These are phyloP conservation scores for Fraxinus excelsior DNA, from an alignment of 257 asterid genomes.

Conservation along the genomic window DNA sequence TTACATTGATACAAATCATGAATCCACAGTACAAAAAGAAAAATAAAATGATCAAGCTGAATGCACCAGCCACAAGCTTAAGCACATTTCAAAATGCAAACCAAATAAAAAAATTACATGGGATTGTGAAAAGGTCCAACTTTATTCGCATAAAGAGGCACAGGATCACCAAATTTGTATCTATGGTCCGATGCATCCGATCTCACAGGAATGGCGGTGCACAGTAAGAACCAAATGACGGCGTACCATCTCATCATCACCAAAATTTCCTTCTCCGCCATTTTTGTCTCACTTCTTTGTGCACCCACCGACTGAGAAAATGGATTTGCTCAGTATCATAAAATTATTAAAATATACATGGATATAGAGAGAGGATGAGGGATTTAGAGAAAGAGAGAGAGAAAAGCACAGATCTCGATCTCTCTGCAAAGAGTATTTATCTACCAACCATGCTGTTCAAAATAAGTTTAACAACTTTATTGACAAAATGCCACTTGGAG, in stretches of 20 bases:
- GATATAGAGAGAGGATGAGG: neutral
- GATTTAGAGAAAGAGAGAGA: neutral
- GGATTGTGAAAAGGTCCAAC: constrained; percentile 43
- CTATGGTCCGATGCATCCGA: constrained; percentile 36
- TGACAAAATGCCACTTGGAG: too few relatives aligned
- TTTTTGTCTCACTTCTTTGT: constrained; percentile 11
- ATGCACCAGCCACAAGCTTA: neutral
- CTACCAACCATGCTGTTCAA: too few relatives aligned
- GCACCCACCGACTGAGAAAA: neutral
- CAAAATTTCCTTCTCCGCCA: constrained; percentile 29
- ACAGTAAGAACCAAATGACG: constrained; percentile 34
- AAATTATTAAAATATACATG: too few relatives aligned
- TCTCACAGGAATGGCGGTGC: constrained; percentile 34
- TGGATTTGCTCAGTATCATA: neutral
- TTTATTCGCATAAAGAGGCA: constrained; percentile 34
- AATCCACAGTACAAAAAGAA: too few relatives aligned
- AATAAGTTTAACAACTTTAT: too few relatives aligned
- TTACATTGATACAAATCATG: neutral
- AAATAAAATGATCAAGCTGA: too few relatives aligned
- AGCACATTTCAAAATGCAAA: neutral
- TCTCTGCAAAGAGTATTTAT: neutral
- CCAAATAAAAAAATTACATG: constrained; percentile 27
- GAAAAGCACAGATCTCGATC: neutral
- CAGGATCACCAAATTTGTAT: constrained; percentile 27
- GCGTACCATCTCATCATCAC: constrained; percentile 20